Conservation (phyloP, 345 rosid species). For the Eucalyptus paniculata region DNA sequence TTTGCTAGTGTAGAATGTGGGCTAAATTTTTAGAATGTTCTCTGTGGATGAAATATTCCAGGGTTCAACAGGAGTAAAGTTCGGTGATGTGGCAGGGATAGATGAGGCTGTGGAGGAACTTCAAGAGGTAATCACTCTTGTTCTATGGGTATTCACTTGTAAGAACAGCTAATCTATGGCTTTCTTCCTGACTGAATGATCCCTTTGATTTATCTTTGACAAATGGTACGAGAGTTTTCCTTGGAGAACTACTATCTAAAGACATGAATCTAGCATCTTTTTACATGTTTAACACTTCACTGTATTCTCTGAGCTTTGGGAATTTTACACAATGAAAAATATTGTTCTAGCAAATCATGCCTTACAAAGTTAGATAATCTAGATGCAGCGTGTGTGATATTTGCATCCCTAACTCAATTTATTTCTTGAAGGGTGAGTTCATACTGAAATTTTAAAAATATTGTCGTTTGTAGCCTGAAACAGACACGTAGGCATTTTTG, state of each 20-base stretch:
- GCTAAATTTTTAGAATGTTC: not conserved
- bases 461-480: not conserved
- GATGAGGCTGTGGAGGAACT: slow-evolving; percentile 98
- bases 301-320: not conserved
- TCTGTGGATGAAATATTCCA: slow-evolving; percentile 9
- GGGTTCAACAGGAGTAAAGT: slow-evolving; percentile 95
- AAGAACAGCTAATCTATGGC: not conserved
- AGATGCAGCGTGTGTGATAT: not conserved
- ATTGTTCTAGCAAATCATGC: not conserved
- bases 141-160: not conserved
- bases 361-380: not conserved
- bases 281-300: not conserved
- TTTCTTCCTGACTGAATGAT: not conserved
- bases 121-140: slow-evolving; percentile 58
- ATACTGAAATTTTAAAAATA: not conserved
- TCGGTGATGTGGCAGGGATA: slow-evolving; percentile 90
- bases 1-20: not conserved
- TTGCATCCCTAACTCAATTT: not conserved
- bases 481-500: not conserved
- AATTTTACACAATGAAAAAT: not conserved
- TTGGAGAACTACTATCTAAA: not conserved
- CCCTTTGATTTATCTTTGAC: not conserved
- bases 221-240: not conserved
- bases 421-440: not conserved
- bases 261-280: not conserved